A percentile compares a stretch with the other conserved stretches of the same genome.
Evolutionary conservation across 2,329 filamentous ascomycete genomes (phyloP).

Genomic region (Aspergillus bombycis): DNA sequence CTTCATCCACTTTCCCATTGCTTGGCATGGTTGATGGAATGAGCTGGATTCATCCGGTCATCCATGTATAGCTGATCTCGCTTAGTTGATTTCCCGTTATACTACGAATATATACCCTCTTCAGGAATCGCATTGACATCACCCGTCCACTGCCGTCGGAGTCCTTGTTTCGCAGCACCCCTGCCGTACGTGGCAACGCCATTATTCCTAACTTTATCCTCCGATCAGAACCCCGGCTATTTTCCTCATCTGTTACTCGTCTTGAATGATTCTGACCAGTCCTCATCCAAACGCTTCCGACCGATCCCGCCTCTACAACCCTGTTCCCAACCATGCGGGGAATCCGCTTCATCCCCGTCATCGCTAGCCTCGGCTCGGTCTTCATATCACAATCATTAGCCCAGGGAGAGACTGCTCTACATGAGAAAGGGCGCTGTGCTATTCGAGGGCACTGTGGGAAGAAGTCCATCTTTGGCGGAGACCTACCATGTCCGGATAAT

Average conservation of each 20-base stretch:
- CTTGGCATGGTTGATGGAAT: neutral
- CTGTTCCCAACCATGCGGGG: conserved; percentile 34
- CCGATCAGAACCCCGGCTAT: neutral
- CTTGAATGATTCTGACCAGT: conserved; percentile 7
- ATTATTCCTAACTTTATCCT: neutral
- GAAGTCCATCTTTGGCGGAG: conserved; percentile 83
- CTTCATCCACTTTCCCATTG: neutral
- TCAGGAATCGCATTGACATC: neutral
- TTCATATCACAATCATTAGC: conserved; percentile 29
- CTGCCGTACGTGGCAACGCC: neutral
- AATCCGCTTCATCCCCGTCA: conserved; percentile 28
- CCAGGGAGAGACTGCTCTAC: conserved; percentile 55
- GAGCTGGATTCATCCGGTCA: neutral
- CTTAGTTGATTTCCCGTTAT: neutral
- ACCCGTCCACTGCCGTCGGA: neutral
- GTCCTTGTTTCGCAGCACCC: neutral
- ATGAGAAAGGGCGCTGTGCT: conserved; percentile 86
- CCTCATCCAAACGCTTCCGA: neutral
- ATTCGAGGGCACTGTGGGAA: conserved; percentile 91
- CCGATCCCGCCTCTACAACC: neutral
- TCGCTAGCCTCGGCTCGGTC: conserved; percentile 33
- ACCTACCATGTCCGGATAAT: conserved; percentile 93
- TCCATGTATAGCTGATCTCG: neutral
- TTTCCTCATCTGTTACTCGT: neutral
- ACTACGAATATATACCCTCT: neutral